Evolutionary conservation across 257 asterid species (phyloP).

Genomic region (Thymus mandschuricus): DNA sequence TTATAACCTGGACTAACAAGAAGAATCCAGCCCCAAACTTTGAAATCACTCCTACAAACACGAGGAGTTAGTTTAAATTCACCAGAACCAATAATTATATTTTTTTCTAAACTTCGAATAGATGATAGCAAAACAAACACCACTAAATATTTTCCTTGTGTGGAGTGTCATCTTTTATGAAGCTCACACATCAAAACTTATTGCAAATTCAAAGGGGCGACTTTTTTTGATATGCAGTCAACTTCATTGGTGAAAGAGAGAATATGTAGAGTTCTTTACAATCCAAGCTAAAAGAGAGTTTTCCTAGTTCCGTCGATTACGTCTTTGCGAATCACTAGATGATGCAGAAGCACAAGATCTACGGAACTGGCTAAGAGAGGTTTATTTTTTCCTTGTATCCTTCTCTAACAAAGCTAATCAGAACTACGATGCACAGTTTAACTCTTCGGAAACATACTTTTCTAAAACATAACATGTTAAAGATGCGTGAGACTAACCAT

Average conservation of each 20-base stretch:
- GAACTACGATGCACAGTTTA: slow-evolving; percentile 1
- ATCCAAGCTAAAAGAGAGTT: neutral
- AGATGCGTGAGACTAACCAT: slow-evolving; percentile 52
- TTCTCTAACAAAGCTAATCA: neutral
- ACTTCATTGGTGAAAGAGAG: neutral
- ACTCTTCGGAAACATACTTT: neutral
- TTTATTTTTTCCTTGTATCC: neutral
- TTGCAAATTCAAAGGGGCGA: neutral
- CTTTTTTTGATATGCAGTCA: too few species aligned
- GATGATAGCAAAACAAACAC: neutral
- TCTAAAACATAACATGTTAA: neutral
- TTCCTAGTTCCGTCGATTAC: neutral
- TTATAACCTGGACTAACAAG: slow-evolving; percentile 82
- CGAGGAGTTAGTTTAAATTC: slow-evolving; percentile 19
- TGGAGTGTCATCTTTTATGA: neutral
- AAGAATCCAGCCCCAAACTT: slow-evolving; percentile 96
- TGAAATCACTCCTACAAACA: slow-evolving; percentile 71
- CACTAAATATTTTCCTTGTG: neutral
- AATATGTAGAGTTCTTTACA: neutral
- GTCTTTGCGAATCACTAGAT: neutral
- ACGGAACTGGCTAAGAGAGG: neutral
- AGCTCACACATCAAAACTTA: neutral
- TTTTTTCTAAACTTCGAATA: neutral
- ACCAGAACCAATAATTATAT: neutral
- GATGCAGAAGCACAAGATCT: slow-evolving; percentile 2